A percentile compares a stretch with the other conserved stretches of the same genome.
Conservation (phyloP, 371 early-diverging fungal genomes). For the Mortierella sp. region DNA sequence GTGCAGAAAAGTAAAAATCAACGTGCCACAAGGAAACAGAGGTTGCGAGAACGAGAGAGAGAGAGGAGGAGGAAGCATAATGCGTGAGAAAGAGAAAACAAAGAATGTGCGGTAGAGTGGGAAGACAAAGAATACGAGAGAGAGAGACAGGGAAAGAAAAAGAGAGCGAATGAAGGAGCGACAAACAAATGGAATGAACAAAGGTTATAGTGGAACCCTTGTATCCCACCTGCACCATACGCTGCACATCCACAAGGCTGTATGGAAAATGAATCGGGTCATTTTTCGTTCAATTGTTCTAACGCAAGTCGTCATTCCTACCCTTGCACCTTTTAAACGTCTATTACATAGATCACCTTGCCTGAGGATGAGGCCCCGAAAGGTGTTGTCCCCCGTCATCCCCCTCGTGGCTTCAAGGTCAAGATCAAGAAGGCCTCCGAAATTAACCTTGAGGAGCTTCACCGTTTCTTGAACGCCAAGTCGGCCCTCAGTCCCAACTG, state of each 20-base stretch:
- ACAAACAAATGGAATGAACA: neutral
- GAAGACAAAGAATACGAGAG: neutral
- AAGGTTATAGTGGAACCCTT: neutral
- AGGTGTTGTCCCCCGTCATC: conserved; percentile 38
- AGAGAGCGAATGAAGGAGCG: too few species aligned
- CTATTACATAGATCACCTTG: conserved; percentile 58
- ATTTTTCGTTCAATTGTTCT: neutral
- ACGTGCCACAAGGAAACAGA: too few species aligned
- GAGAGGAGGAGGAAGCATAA: neutral
- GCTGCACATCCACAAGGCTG: neutral
- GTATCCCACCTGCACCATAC: neutral
- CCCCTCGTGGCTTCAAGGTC: conserved; percentile 61
- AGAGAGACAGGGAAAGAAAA: too few species aligned
- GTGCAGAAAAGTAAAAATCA: neutral
- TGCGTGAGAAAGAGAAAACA: neutral
- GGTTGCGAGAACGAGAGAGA: too few species aligned
- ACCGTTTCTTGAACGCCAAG: conserved; percentile 64
- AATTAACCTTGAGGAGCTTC: conserved; percentile 69
- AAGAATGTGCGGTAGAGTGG: neutral
- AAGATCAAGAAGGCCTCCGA: conserved; percentile 70
- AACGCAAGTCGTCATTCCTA: neutral
- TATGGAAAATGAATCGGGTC: neutral
- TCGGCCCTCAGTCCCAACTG: conserved; percentile 58
- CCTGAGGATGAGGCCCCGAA: conserved; percentile 55
- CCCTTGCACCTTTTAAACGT: neutral